Conservation (phyloP, 1,284 basidiomycete genomes). For the Phellopilus nigrolimitatus region DNA sequence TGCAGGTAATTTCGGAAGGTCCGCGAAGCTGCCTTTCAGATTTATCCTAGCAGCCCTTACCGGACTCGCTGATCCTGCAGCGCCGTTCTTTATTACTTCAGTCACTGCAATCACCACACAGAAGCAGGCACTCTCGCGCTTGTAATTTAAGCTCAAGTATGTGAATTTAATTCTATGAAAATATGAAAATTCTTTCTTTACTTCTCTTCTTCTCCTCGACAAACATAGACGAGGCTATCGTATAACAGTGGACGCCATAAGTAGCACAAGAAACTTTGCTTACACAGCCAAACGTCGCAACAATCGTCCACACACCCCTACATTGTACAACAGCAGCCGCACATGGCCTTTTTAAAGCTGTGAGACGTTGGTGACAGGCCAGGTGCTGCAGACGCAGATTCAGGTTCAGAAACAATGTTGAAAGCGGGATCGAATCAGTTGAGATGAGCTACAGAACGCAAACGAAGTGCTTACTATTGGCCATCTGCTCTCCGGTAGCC, state of each 20-base stretch:
- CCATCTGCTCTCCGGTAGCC: conserved; percentile 70
- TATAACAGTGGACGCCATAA: too few relatives aligned
- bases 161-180: background rate
- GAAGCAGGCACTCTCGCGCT: too few relatives aligned
- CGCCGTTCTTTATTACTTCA: too few relatives aligned
- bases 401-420: background rate
- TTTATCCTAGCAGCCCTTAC: too few relatives aligned
- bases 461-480: conserved; percentile 63
- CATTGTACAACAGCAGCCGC: background rate
- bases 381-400: conserved; percentile 8
- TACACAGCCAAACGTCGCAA: background rate
- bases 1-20: too few relatives aligned
- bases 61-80: too few relatives aligned
- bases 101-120: too few relatives aligned
- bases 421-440: background rate
- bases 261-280: background rate
- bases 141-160: background rate
- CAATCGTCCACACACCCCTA: background rate
- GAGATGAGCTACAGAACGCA: background rate
- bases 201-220: background rate
- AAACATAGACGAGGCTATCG: too few relatives aligned
- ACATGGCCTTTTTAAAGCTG: conserved; percentile 7
- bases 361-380: conserved; percentile 19
- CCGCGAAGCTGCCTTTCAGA: too few relatives aligned
- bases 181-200: background rate